Evolutionary conservation across 306 rosid species (phyloP).

Genomic region (Prunus fruticosa): DNA sequence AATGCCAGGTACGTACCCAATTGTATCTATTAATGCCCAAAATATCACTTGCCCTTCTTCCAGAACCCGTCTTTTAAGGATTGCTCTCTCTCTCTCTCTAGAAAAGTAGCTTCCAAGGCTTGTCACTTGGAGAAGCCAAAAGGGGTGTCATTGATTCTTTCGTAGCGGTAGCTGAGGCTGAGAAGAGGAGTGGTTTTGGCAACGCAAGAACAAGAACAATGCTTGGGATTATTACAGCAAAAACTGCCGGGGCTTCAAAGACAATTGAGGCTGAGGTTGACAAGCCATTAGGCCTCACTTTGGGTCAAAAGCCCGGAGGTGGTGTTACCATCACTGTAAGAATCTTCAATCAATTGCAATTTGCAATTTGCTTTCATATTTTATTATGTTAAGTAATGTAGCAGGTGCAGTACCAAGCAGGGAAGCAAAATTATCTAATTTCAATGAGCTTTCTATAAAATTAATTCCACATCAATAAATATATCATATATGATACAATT

Average conservation of each 20-base stretch:
- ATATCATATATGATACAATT: too few relatives aligned
- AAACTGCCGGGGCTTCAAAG: conserved; percentile 87
- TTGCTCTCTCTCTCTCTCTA: not conserved
- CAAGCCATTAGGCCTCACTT: conserved; percentile 94
- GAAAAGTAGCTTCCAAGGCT: conserved; percentile 75
- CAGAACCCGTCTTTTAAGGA: too few relatives aligned
- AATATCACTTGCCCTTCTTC: not conserved
- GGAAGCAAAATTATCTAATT: too few relatives aligned
- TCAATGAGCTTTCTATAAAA: too few relatives aligned
- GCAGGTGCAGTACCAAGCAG: too few relatives aligned
- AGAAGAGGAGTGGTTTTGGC: conserved; percentile 16
- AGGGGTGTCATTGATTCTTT: conserved; percentile 45
- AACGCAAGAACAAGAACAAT: conserved; percentile 43
- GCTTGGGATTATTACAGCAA: conserved; percentile 51
- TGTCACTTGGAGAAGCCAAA: conserved; percentile 71
- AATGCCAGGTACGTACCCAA: conserved; percentile 40
- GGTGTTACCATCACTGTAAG: conserved; percentile 79
- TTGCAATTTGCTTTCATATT: too few relatives aligned
- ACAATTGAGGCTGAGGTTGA: conserved; percentile 85
- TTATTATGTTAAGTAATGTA: too few relatives aligned
- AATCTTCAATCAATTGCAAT: not conserved
- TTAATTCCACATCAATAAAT: too few relatives aligned
- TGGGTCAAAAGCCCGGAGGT: conserved; percentile 87
- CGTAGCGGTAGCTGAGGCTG: conserved; percentile 11
- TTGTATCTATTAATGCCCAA: not conserved